Evolutionary conservation across 306 rosid genomes (phyloP), one percentile per base, ranked within the genome.

Genomic region (Gynostemma pentaphyllum): DNA sequence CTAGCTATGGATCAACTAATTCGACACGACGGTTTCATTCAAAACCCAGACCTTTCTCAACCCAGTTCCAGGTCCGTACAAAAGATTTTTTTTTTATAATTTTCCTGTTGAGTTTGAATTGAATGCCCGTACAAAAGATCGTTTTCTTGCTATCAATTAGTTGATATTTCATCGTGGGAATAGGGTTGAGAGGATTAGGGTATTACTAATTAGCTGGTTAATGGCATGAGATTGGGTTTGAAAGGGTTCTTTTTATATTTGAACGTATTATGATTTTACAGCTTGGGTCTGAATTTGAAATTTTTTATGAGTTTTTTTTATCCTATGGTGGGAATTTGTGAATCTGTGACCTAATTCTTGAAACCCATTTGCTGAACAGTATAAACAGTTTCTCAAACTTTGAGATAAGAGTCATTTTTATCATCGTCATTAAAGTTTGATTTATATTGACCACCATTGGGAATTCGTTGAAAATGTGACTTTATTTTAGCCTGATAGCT

Each of bases 1-100:
- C n/a, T n/a, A n/a, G n/a, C 64, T 12, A 57, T 57, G 64, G 64
- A 57, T 13, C 64, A 57, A 36, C 66, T 70, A 8, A 32, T 48
- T 28, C 74, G 22, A 36, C 48, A 34, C 68, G 71, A 79, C 40
- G 64, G 32, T 41, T 76, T 28, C 16, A 14, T 63, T 49, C 73
- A 73, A 57, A 21, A 70, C n/a, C n/a, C n/a, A n/a, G n/a, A n/a
- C n/a, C n/a, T n/a, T 44, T 70, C 82, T 59, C 78, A 69, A 27
- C 77, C 82, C 69, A 66, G 64, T 56, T 78, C 67, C 62, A 59
- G 79, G 71, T 72, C 47, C 21, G 45, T 70, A 14, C 34, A 12
- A 42, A 12, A 10, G 1, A 18, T 22, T 6, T 21, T n/a, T n/a
- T n/a, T n/a, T n/a, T n/a, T n/a, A n/a, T n/a, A 6, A 23, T 29